phyloP scores from a whole-genome alignment of 768 basidiomycete species.

The Steccherinum ochraceum region DNA sequence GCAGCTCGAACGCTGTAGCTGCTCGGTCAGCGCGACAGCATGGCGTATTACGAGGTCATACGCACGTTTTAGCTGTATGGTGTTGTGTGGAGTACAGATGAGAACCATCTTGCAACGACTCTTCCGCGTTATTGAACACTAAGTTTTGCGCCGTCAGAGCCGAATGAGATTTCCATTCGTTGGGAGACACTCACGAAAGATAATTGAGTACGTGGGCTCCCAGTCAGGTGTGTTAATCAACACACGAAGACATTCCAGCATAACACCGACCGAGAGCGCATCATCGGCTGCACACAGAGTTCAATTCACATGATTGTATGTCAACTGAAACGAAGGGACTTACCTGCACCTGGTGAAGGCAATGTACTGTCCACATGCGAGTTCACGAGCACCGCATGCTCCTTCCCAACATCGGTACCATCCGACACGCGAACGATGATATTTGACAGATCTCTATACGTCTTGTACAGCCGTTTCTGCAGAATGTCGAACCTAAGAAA shows the following conservation, averaged over 20 bases:
- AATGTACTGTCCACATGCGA: conserved; percentile 87
- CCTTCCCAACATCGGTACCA: conserved; percentile 63
- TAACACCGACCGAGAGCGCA: conserved; percentile 80
- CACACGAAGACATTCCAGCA: conserved; percentile 86
- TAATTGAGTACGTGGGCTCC: conserved; percentile 68
- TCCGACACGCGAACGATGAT: conserved; percentile 83
- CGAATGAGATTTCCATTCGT: no score
- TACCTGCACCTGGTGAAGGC: conserved; percentile 74
- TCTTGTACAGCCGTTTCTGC: conserved; percentile 76
- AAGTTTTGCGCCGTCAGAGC: no score
- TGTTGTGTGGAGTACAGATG: conserved; percentile 94
- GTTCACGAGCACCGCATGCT: conserved; percentile 82
- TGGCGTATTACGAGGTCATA: no score
- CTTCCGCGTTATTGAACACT: conserved; percentile 97
- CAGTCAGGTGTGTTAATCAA: conserved; percentile 60
- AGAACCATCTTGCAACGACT: conserved; percentile 90
- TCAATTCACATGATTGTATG: no score
- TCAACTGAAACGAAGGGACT: no score
- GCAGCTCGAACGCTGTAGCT: conserved; percentile 67
- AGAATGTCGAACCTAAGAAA: conserved; percentile 86
- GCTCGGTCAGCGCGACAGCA: no score
- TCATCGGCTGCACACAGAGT: conserved; percentile 81
- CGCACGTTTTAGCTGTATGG: conserved; percentile 61
- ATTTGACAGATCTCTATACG: conserved; percentile 83
- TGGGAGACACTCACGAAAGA: conserved; percentile 68